Percentiles rank a stretch among this genome's conserved stretches.
These are phyloP conservation scores for Candida fluviatilis DNA, from an alignment of 805 yeast genomes.

Conservation along the genomic window DNA sequence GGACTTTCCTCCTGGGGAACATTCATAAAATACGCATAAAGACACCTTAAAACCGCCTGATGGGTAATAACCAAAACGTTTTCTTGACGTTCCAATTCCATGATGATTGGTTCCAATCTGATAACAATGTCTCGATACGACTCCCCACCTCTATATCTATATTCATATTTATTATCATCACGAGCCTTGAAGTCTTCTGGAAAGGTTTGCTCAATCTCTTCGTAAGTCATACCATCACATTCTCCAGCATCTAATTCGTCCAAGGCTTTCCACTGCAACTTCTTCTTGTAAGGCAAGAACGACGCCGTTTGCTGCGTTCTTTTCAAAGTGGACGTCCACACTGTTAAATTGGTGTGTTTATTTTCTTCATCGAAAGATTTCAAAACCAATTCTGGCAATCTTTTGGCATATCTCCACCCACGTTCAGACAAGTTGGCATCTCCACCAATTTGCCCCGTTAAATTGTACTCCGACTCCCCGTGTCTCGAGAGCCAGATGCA, in stretches of 20 bases:
- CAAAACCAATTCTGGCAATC: slow-evolving; percentile 71
- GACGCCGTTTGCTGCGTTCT: slow-evolving; percentile 93
- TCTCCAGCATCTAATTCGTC: slow-evolving; percentile 98
- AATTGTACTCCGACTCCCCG: slow-evolving; percentile 89
- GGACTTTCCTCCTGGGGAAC: slow-evolving; percentile 97
- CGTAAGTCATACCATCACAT: slow-evolving; percentile 96
- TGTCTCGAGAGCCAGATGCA: slow-evolving; percentile 92
- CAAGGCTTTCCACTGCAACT: slow-evolving; percentile 92
- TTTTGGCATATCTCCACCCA: slow-evolving; percentile 78
- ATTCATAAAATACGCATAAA: slow-evolving; percentile 97
- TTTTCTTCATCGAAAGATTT: slow-evolving; percentile 60
- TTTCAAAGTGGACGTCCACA: slow-evolving; percentile 91
- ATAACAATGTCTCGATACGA: slow-evolving; percentile 93
- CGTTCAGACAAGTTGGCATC: slow-evolving; percentile 82
- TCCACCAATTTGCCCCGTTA: slow-evolving; percentile 95
- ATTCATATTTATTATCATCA: slow-evolving; percentile 93
- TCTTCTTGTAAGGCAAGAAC: slow-evolving; percentile 66
- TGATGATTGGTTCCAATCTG: slow-evolving; percentile 92
- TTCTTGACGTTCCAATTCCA: slow-evolving; percentile 97
- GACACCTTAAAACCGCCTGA: slow-evolving; percentile 94
- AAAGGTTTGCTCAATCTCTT: slow-evolving; percentile 75
- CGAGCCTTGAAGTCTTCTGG: slow-evolving; percentile 96
- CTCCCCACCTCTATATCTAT: slow-evolving; percentile 96
- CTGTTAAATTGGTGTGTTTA: slow-evolving; percentile 56
- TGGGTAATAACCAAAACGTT: slow-evolving; percentile 94